Conservation (phyloP, 1,284 basidiomycete genomes). For the Microbotryomycetes sp. region DNA sequence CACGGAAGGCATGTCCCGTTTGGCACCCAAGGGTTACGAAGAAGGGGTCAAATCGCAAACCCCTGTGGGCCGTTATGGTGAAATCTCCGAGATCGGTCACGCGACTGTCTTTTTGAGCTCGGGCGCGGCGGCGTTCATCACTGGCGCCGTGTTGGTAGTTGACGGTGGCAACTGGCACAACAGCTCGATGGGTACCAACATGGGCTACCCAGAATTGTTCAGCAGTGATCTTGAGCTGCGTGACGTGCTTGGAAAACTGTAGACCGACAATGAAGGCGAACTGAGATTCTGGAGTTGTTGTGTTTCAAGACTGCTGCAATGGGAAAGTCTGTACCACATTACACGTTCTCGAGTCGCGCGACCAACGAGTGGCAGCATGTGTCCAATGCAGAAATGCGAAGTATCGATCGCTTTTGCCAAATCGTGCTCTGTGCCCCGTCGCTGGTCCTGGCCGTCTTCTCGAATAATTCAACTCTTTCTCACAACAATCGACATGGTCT, state of each 20-base stretch:
- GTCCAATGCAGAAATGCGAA: too few relatives aligned
- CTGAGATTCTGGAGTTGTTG: too few relatives aligned
- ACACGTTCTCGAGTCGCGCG: too few relatives aligned
- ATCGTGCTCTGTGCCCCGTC: too few relatives aligned
- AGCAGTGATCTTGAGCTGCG: background rate
- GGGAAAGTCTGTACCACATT: too few relatives aligned
- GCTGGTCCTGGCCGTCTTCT: too few relatives aligned
- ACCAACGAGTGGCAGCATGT: too few relatives aligned
- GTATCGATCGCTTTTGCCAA: too few relatives aligned
- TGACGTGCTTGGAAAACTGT: background rate
- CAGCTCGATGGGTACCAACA: background rate
- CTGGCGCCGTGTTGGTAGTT: conserved; percentile 32
- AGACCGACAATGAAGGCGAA: too few relatives aligned
- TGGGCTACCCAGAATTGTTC: background rate
- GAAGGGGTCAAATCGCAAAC: conserved; percentile 6
- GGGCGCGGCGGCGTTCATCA: conserved; percentile 61
- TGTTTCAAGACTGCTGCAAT: too few relatives aligned
- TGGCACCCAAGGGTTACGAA: conserved; percentile 49
- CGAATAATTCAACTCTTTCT: too few relatives aligned
- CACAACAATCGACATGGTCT: background rate
- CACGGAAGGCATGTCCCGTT: conserved; percentile 74
- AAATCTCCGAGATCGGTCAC: conserved; percentile 68
- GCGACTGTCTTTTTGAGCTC: conserved; percentile 82
- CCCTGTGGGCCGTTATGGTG: background rate
- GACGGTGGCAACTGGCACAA: conserved; percentile 30